Base-by-base conservation (phyloP, 2,329 filamentous ascomycete species). In the Colletotrichum ledebouriae region DNA sequence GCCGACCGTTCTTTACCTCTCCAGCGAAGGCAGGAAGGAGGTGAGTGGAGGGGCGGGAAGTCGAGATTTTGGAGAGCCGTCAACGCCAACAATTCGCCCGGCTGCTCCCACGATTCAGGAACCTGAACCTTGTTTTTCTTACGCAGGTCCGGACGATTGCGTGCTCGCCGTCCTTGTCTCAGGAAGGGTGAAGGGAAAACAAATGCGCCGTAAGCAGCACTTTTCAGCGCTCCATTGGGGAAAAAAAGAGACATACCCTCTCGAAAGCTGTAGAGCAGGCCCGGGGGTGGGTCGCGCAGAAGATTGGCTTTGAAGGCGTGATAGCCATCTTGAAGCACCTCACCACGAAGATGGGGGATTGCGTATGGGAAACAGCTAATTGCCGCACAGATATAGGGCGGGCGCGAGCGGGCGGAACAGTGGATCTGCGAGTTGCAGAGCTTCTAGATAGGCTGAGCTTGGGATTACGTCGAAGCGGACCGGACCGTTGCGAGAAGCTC, bases 211-310 rank as follows among this genome's bases (percentile, higher is more conserved):
- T 59, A 59, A 59, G 29, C 29, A 60, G 29, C 25, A 20, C n/a
- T 33, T 6, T 29, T 53, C 17, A 15, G 10, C 11, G 41, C 41
- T 34, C 39, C 42, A 59, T 22, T 34, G 29, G 53, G 29, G 53
- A 37, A 47, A 4, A 37, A 56, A 34, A 68, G 69, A 41, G 25
- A 58, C 86, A 76, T 85, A 97, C 95, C 80, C 95, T 87, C 85
- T 99, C 96, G 83, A 98, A 99, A 34, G 96, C 96, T 56, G 96
- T 98, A 65, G 94, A 98, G 84, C 94, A 98, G 72, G 95, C 94
- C 80, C 96, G 87, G 41, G 96, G 96, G 81, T 98, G 95, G 75
- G 96, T 98, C 66, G 91, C 94, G 76, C 96, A 90, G 79, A 98
- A 98, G 79, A 98, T 93, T 44, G 96, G 78, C 83, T 86, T 78